Base-by-base conservation (phyloP, 2,329 filamentous ascomycete species). In the Ophiostoma tasmaniense region DNA sequence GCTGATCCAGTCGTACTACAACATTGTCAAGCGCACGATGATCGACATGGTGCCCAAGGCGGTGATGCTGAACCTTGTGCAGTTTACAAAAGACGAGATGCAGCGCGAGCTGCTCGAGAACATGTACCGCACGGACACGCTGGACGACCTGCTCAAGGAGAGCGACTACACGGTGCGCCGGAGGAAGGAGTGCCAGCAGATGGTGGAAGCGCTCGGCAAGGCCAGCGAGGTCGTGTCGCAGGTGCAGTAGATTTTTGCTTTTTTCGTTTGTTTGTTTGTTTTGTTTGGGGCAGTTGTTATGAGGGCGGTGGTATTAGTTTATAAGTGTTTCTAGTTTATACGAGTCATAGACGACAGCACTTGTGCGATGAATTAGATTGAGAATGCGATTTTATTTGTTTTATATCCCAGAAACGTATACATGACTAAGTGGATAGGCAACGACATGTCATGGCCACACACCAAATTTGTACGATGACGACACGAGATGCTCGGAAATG, bases 21-120 rank as follows among this genome's bases (percentile, higher is more conserved):
- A 97, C 81, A 99, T 99, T 77, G 93, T 97, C 73, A 92, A 93
- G 83, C 87, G 95, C 74, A 99, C 96, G 71, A 96, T 99, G 93
- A 97, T 98, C 73, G 95, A 99, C 77, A 99, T 99, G 95, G 95
- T 99, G 6, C 95, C 95, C 74, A 99, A 99, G 82, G 95, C 95
- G 55, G 96, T 99, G 77, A 99, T 99, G 95, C 86, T 98, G 74
- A 97, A 87, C 75, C 90, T 99, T 64, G 95, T 99, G 67, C 89
- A 94, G 90, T 97, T 89, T 79, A 96, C 94, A 74, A 98, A 97
- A 81, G 94, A 98, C 74, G 93, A 97, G 79, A 99, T 99, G 94
- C 95, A 99, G 79, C 88, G 91, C 75, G 95, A 99, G 81, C 87
- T 99, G 30, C 86, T 99, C 64, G 94, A 97, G 81, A 93, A 97